phyloP scores from a whole-genome alignment of 176 grass and related monocot genomes.

The Bothriochloa decipiens region DNA sequence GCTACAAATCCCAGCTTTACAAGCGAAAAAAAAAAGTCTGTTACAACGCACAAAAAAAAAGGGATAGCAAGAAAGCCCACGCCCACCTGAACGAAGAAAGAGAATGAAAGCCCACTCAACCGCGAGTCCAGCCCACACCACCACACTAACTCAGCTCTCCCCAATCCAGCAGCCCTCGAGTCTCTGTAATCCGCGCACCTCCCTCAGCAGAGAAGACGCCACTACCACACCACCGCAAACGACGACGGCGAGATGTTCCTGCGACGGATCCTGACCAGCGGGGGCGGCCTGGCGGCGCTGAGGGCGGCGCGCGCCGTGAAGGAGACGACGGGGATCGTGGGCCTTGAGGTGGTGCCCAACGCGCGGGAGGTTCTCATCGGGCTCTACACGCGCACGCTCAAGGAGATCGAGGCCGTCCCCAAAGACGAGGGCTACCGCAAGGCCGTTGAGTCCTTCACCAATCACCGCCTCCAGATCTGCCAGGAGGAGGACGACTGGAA shows the following conservation, averaged over 20 bases:
- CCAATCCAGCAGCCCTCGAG: not conserved
- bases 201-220: slow-evolving; percentile 41
- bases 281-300: slow-evolving; percentile 40
- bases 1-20: too few relatives aligned
- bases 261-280: slow-evolving; percentile 75
- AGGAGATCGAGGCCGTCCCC: slow-evolving; percentile 82
- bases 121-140: not conserved
- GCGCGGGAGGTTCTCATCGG: slow-evolving; percentile 78
- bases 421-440: slow-evolving; percentile 92
- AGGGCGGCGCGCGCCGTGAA: slow-evolving; percentile 64
- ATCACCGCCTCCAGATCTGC: slow-evolving; percentile 83
- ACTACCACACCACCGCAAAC: slow-evolving; percentile 1
- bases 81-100: not conserved
- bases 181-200: too few relatives aligned
- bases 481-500: slow-evolving; percentile 84
- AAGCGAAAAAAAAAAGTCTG: too few relatives aligned
- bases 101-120: slow-evolving; percentile 1
- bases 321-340: slow-evolving; percentile 89
- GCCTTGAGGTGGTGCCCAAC: slow-evolving; percentile 85
- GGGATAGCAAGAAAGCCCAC: not conserved
- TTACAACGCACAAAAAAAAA: too few relatives aligned
- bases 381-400: slow-evolving; percentile 78
- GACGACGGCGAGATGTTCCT: slow-evolving; percentile 67
- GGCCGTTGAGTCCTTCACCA: slow-evolving; percentile 87
- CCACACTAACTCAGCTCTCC: not conserved